Percentiles rank a stretch among this genome's conserved stretches.
phyloP scores from a whole-genome alignment of 352 stramenopile species.

The Peronospora farinosa region DNA sequence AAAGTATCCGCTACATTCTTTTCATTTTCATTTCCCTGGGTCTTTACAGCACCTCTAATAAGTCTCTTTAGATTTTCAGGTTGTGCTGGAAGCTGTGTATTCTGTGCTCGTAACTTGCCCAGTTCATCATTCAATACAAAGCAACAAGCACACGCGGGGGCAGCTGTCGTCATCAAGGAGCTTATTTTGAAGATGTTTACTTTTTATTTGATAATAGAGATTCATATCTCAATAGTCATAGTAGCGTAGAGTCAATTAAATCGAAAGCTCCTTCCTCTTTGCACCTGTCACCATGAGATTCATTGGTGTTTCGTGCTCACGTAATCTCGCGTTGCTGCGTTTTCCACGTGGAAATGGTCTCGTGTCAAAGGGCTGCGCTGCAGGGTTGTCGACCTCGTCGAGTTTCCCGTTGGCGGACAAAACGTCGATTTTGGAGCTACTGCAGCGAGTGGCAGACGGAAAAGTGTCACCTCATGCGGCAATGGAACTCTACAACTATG shows the following conservation, averaged over 20 bases:
- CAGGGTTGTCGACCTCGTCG: conserved; percentile 17
- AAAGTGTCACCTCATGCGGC: conserved; percentile 33
- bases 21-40: neutral
- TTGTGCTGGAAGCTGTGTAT: conserved; percentile 21
- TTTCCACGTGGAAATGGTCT: conserved; percentile 1
- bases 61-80: conserved; percentile 6
- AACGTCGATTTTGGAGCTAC: conserved; percentile 36
- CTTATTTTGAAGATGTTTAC: conserved; percentile 1
- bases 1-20: conserved; percentile 11
- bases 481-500: conserved; percentile 21
- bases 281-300: conserved; percentile 7
- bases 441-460: conserved; percentile 53
- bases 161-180: conserved; percentile 1
- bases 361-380: conserved; percentile 1
- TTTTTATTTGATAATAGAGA: conserved; percentile 11
- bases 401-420: conserved; percentile 14
- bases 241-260: conserved; percentile 13
- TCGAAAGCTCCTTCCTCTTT: neutral
- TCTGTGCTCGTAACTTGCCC: conserved; percentile 22
- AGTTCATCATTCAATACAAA: conserved; percentile 22
- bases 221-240: conserved; percentile 5
- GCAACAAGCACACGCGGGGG: conserved; percentile 24
- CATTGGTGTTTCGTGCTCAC: conserved; percentile 5
- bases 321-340: conserved; percentile 7
- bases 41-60: neutral